Evolutionary conservation across 2,329 filamentous ascomycete species (phyloP).

Genomic region (Coniochaeta sp.): DNA sequence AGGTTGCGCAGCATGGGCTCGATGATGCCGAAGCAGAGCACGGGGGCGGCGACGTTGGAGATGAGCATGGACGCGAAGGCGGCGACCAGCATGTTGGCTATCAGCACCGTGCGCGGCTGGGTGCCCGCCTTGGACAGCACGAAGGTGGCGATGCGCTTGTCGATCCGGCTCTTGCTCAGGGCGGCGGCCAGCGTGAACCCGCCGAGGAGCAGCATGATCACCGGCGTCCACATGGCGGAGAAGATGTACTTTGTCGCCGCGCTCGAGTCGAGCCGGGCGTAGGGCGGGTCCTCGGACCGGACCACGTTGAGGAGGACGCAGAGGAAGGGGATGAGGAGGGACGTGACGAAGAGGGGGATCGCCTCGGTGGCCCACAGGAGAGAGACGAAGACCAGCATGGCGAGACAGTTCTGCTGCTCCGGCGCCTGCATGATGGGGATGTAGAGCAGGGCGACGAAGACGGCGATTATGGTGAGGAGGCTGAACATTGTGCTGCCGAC

Average conservation of each 20-base stretch:
- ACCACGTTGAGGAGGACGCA: slow-evolving; percentile 83
- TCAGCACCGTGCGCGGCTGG: slow-evolving; percentile 74
- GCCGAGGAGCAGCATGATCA: slow-evolving; percentile 95
- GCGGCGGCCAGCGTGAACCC: slow-evolving; percentile 95
- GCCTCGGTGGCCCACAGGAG: slow-evolving; percentile 95
- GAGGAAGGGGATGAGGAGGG: slow-evolving; percentile 86
- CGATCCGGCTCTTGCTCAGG: slow-evolving; percentile 93
- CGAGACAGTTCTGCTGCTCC: slow-evolving; percentile 94
- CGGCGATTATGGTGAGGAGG: slow-evolving; percentile 58
- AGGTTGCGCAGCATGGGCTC: slow-evolving; percentile 95
- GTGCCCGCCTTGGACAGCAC: slow-evolving; percentile 95
- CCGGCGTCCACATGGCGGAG: slow-evolving; percentile 95
- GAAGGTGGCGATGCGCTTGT: slow-evolving; percentile 93
- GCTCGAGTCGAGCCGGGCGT: slow-evolving; percentile 68
- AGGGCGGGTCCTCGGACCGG: slow-evolving; percentile 60
- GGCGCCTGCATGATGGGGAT: slow-evolving; percentile 76
- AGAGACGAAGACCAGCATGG: slow-evolving; percentile 88
- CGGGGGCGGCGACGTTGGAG: slow-evolving; percentile 93
- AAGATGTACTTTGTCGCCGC: slow-evolving; percentile 80
- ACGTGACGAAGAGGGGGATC: slow-evolving; percentile 94
- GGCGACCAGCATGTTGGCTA: slow-evolving; percentile 98
- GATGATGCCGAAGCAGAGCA: slow-evolving; percentile 95
- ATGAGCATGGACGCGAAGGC: slow-evolving; percentile 99
- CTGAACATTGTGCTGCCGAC: slow-evolving; percentile 75
- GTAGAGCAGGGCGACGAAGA: slow-evolving; percentile 69